These are phyloP conservation scores for Rosellinia necatrix DNA, from an alignment of 2,329 filamentous ascomycete genomes.

Conservation along the genomic window DNA sequence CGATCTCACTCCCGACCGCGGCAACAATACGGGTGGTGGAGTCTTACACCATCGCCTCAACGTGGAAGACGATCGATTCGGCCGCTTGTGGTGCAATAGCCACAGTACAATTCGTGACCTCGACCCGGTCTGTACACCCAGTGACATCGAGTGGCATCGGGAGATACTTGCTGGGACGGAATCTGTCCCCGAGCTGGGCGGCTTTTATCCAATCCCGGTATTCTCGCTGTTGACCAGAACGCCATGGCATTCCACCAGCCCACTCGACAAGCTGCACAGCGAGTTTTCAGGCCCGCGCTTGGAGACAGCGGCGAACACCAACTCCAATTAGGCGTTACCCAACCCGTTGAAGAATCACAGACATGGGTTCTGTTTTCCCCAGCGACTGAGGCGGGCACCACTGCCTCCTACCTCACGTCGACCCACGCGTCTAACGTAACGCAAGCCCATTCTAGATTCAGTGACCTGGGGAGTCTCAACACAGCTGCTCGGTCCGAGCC, in stretches of 20 bases:
- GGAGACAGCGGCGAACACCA: conserved; percentile 47
- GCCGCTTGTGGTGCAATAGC: background rate
- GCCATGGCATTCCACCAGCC: conserved; percentile 66
- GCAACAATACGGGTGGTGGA: background rate
- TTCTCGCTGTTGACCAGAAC: conserved; percentile 5
- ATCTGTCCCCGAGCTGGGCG: conserved; percentile 20
- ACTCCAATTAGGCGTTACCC: conserved; percentile 40
- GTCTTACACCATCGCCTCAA: background rate
- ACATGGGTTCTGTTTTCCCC: conserved; percentile 98
- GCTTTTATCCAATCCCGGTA: background rate
- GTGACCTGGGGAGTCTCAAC: conserved; percentile 79
- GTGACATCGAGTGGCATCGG: too few species aligned
- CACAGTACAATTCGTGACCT: background rate
- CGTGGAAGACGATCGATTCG: background rate
- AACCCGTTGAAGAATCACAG: conserved; percentile 70
- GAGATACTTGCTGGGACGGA: background rate
- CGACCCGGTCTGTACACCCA: too few species aligned
- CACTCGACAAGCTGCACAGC: conserved; percentile 56
- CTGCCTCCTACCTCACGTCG: conserved; percentile 70
- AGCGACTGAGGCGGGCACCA: conserved; percentile 57
- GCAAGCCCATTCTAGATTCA: conserved; percentile 72
- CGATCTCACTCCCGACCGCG: background rate
- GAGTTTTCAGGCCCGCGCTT: conserved; percentile 48
- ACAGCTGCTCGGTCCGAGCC: conserved; percentile 66
- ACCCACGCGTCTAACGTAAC: conserved; percentile 68